phyloP scores from a whole-genome alignment of 805 yeast species.

The Lipomyces sp. region DNA sequence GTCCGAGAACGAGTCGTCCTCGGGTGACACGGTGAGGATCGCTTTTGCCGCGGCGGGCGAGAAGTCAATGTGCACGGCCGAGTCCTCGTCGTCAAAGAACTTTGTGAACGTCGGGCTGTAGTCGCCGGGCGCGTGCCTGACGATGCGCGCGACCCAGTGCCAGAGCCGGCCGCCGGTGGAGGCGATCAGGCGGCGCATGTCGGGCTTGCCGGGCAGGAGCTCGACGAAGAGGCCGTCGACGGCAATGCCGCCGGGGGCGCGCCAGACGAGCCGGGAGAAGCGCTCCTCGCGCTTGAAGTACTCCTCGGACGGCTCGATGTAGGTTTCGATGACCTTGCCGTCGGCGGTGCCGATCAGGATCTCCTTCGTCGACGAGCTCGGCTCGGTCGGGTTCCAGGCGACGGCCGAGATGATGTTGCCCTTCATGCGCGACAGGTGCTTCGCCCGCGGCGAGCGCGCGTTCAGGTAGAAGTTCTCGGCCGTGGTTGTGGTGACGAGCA shows the following conservation, averaged over 20 bases:
- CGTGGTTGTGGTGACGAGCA: constrained; percentile 48
- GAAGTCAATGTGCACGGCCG: constrained; percentile 26
- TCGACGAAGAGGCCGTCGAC: constrained; percentile 31
- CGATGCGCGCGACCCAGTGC: constrained; percentile 27
- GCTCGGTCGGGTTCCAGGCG: constrained; percentile 44
- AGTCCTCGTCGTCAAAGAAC: constrained; percentile 32
- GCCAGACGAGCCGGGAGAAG: constrained; percentile 45
- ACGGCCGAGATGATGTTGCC: constrained; percentile 45
- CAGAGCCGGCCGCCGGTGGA: constrained; percentile 24
- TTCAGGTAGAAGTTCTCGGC: constrained; percentile 51
- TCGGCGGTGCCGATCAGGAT: constrained; percentile 49
- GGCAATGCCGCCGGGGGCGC: constrained; percentile 31
- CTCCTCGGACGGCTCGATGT: constrained; percentile 47
- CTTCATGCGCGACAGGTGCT: constrained; percentile 47
- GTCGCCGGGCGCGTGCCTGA: constrained; percentile 27
- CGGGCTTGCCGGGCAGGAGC: constrained; percentile 28
- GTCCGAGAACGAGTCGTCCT: constrained; percentile 28
- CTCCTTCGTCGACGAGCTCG: constrained; percentile 44
- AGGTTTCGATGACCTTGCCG: constrained; percentile 50
- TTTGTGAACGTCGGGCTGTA: constrained; percentile 34
- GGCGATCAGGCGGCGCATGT: constrained; percentile 22
- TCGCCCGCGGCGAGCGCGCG: constrained; percentile 42
- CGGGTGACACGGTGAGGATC: constrained; percentile 20
- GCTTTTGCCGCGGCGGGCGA: constrained; percentile 10
- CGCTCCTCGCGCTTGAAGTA: constrained; percentile 44